Evolutionary conservation across 352 stramenopile genomes (phyloP).

Genomic region (Phytopythium mirpurense): DNA sequence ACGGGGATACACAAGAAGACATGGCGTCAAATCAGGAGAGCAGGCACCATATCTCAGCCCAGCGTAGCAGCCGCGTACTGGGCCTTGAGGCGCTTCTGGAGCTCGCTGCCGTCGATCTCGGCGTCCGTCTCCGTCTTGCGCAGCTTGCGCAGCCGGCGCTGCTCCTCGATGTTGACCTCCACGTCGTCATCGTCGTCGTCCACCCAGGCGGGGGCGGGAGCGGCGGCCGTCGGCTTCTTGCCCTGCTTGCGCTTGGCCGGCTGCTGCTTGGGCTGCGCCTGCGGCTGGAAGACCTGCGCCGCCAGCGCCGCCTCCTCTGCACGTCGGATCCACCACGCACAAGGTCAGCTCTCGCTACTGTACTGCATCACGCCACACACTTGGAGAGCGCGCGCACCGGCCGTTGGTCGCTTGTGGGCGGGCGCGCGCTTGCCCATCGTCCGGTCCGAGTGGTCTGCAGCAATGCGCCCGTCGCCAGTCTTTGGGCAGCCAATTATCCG

Average conservation of each 20-base stretch:
- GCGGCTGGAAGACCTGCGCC: conserved; percentile 48
- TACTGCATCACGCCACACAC: neutral
- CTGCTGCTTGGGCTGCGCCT: conserved; percentile 21
- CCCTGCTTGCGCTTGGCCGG: conserved; percentile 17
- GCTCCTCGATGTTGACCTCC: conserved; percentile 61
- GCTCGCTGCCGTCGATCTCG: conserved; percentile 60
- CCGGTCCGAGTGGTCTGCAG: too few species aligned
- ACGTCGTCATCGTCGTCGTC: conserved; percentile 84
- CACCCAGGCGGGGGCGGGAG: conserved; percentile 68
- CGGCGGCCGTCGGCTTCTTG: conserved; percentile 10
- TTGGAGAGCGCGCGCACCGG: conserved; percentile 8
- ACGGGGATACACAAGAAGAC: neutral
- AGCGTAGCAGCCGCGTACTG: conserved; percentile 34
- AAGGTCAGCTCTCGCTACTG: neutral
- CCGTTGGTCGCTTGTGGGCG: conserved; percentile 12
- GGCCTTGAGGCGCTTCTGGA: conserved; percentile 78
- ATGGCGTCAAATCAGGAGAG: neutral
- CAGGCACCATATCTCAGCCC: neutral
- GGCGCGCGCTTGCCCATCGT: conserved; percentile 47
- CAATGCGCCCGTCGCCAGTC: too few species aligned
- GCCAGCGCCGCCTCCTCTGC: conserved; percentile 52
- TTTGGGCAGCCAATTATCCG: conserved; percentile 1
- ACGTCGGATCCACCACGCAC: neutral
- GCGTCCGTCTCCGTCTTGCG: conserved; percentile 72
- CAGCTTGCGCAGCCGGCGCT: conserved; percentile 76